These are phyloP conservation scores for Aspergillus egyptiacus DNA, from an alignment of 495 filamentous ascomycete species.

Conservation along the genomic window DNA sequence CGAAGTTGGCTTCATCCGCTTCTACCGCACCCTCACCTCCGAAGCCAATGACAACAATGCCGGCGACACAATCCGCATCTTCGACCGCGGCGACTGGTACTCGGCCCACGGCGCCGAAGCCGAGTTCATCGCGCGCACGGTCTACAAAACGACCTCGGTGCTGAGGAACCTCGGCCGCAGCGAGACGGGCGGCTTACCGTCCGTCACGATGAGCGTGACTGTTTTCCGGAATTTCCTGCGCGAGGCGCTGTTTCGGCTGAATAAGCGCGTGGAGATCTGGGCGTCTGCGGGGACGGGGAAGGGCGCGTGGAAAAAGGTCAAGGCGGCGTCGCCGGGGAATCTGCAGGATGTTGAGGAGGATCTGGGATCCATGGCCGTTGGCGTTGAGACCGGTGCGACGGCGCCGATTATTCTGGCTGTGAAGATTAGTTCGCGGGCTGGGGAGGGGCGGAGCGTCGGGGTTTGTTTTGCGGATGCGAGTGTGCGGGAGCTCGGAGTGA, in stretches of 20 bases:
- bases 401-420: conserved; percentile 92
- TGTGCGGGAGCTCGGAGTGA: conserved; percentile 90
- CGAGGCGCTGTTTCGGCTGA: conserved; percentile 84
- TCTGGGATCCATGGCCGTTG: conserved; percentile 54
- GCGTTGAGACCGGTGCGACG: conserved; percentile 59
- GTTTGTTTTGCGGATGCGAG: conserved; percentile 98
- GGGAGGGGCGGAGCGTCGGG: conserved; percentile 79
- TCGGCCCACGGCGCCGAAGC: conserved; percentile 91
- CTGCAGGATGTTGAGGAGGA: conserved; percentile 97
- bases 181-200: conserved; percentile 75
- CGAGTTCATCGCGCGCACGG: conserved; percentile 84
- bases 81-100: conserved; percentile 93
- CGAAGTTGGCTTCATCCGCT: conserved; percentile 90
- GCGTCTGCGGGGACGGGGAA: conserved; percentile 56
- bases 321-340: conserved; percentile 92
- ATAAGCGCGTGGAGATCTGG: conserved; percentile 90
- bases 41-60: conserved; percentile 51
- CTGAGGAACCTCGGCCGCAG: conserved; percentile 80
- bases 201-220: conserved; percentile 87
- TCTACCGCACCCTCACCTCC: conserved; percentile 73
- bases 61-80: conserved; percentile 70
- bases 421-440: conserved; percentile 81
- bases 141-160: conserved; percentile 97
- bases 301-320: conserved; percentile 84
- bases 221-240: conserved; percentile 95